Evolutionary conservation across 2,329 filamentous ascomycete species (phyloP), one percentile per base, ranked within the genome.

Genomic region (Aspergillus amoenus): DNA sequence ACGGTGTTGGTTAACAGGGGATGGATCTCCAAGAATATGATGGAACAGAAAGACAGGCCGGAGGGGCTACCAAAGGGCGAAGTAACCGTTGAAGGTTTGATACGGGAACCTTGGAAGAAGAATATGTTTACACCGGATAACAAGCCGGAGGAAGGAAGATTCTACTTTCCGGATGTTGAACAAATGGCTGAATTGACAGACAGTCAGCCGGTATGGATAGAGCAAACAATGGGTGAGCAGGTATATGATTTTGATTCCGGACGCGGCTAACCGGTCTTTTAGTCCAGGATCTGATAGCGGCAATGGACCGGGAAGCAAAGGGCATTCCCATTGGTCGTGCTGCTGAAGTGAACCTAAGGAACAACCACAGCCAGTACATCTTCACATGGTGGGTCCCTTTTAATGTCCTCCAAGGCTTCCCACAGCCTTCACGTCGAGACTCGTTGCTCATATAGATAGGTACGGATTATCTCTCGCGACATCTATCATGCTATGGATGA

Each of bases 351-450:
- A 96, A 95, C 72, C 79, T 99, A 70, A 85, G 91, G 73, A 99
- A 99, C 73, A 97, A 96, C 76, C 94, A 99, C 76, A 87, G 91
- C 62, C 94, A 97, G 80, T 99, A 99, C 76, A 99, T 99, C 66
- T 94, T 97, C 75, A 99, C 94, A 64, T 99, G 94, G 94, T 97
- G 85, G 70, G 87, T 76, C 32, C 39, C 34, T 39, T 41, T 39
- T 42, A 13, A 18, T 52, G 17, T 39, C 42, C 22, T 22, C 24
- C 24, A 40, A 40, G 12, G 22, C 27, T 22, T 27, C 5, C 34
- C 47, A 15, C 43, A 45, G 11, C 17, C 44, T 24, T 15, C 18
- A 24, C 34, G 6, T 12, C 15, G 15, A 24, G 40, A 49, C 17
- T 44, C 39, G n/a, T 59, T 49, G 57, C 68, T 74, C 34, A 73